phyloP scores from a whole-genome alignment of 768 basidiomycete species.

The Pisolithus tinctorius region DNA sequence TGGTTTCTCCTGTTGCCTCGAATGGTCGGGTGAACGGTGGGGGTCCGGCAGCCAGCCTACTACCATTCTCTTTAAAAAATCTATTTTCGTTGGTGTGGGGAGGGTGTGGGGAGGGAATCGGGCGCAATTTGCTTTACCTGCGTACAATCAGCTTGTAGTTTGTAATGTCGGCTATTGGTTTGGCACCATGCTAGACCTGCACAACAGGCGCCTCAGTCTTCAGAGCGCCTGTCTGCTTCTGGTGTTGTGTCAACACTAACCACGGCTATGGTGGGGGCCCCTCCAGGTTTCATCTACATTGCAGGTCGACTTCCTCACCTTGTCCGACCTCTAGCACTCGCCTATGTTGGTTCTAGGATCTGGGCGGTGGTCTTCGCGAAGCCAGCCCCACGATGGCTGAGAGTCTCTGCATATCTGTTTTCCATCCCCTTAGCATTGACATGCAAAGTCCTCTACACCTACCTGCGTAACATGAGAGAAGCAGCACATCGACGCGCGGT shows the following conservation, averaged over 20 bases:
- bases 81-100: no score
- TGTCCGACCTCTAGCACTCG: conserved; percentile 11
- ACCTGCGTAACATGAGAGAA: conserved; percentile 32
- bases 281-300: conserved; percentile 29
- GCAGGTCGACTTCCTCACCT: conserved; percentile 19
- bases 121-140: no score
- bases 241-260: no score
- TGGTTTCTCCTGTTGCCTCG: no score
- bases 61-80: no score
- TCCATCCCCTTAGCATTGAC: conserved; percentile 21
- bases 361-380: conserved; percentile 4
- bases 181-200: no score
- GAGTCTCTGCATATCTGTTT: conserved; percentile 9
- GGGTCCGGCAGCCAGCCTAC: no score
- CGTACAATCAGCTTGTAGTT: no score
- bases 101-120: no score
- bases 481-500: conserved; percentile 5
- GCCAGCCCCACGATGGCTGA: conserved; percentile 11
- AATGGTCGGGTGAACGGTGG: no score
- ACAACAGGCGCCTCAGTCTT: no score
- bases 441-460: conserved; percentile 33
- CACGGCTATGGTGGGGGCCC: conserved; percentile 17
- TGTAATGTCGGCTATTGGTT: no score
- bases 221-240: background rate
- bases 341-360: conserved; percentile 10